Conservation (phyloP, 441 rosid genomes). For the Adansonia madagascariensis region DNA sequence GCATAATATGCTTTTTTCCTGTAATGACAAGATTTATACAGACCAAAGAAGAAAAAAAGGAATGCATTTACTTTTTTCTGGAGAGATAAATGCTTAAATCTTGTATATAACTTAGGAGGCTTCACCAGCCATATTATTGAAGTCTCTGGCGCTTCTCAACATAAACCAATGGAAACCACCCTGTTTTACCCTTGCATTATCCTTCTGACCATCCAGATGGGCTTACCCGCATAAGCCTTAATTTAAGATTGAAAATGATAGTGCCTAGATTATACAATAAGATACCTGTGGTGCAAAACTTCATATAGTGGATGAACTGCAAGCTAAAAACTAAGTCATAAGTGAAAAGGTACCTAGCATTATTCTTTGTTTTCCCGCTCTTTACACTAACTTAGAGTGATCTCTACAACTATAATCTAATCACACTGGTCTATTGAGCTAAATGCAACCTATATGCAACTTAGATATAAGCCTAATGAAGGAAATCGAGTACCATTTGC, state of each 20-base stretch:
- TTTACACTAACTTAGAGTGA: not conserved
- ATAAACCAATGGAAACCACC: slow-evolving; percentile 69
- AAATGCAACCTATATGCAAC: slow-evolving; percentile 20
- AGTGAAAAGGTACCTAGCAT: not conserved
- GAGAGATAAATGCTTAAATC: not conserved
- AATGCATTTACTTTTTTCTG: not conserved
- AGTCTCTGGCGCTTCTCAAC: slow-evolving; percentile 80
- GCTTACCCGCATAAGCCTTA: slow-evolving; percentile 44
- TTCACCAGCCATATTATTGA: slow-evolving; percentile 54
- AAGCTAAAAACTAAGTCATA: not conserved
- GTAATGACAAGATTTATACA: slow-evolving; percentile 8
- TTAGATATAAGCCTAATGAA: slow-evolving; percentile 1
- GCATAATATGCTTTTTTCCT: not conserved
- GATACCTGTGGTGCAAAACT: not conserved
- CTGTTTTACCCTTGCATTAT: slow-evolving; percentile 73
- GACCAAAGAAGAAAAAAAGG: not conserved
- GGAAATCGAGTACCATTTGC: slow-evolving; percentile 48
- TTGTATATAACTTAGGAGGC: slow-evolving; percentile 37
- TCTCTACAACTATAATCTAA: slow-evolving; percentile 1
- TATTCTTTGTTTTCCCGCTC: not conserved
- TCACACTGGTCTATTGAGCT: not conserved
- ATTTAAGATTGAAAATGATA: not conserved
- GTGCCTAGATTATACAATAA: not conserved
- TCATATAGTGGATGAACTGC: not conserved
- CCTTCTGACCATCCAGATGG: slow-evolving; percentile 74